Evolutionary conservation across 2,329 filamentous ascomycete genomes (phyloP).

Genomic region (Rutstroemia sp.): DNA sequence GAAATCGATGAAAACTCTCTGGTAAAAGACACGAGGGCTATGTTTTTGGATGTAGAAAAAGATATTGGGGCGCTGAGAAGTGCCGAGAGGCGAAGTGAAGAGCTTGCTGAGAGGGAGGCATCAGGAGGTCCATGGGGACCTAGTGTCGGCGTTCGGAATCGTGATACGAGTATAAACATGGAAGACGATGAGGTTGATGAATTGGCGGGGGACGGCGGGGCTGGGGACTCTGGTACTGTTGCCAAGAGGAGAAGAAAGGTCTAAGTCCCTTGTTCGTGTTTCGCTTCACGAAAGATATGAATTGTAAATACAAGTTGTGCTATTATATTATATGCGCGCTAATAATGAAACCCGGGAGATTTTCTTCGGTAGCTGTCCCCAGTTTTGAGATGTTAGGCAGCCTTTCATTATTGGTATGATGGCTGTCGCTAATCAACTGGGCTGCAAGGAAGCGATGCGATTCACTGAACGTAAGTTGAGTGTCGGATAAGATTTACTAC

Average conservation of each 20-base stretch:
- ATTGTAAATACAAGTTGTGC: too few relatives aligned
- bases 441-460: too few relatives aligned
- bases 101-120: slow-evolving; percentile 9
- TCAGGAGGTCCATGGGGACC: slow-evolving; percentile 4
- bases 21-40: slow-evolving; percentile 78
- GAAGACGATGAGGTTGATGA: slow-evolving; percentile 4
- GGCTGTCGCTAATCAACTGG: too few relatives aligned
- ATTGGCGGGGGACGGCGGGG: neutral
- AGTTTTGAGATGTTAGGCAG: too few relatives aligned
- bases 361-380: too few relatives aligned
- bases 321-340: too few relatives aligned
- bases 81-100: slow-evolving; percentile 27
- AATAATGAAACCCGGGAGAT: too few relatives aligned
- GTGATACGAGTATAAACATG: neutral
- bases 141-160: neutral
- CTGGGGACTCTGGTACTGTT: neutral
- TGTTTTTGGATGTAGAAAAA: slow-evolving; percentile 80
- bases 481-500: too few relatives aligned
- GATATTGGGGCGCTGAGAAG: slow-evolving; percentile 25
- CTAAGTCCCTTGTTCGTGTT: neutral
- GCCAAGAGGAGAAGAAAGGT: slow-evolving; percentile 2
- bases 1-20: slow-evolving; percentile 76
- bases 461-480: too few relatives aligned
- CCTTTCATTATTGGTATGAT: too few relatives aligned
- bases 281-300: too few relatives aligned